Base-by-base conservation (phyloP, 2,329 filamentous ascomycete species). In the Aquanectria penicillioides region DNA sequence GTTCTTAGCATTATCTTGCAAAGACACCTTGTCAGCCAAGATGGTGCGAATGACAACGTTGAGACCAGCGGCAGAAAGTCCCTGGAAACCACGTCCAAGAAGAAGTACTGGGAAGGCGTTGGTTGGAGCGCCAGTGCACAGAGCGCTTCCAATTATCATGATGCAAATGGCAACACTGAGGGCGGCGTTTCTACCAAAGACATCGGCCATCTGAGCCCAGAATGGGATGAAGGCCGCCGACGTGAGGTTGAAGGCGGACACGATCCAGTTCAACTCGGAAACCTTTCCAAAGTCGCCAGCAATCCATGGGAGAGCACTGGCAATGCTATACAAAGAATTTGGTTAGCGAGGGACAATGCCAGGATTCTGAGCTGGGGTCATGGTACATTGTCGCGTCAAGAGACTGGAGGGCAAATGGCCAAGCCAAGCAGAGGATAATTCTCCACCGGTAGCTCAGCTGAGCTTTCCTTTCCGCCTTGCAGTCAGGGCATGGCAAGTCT, bases 181-280 rank as follows among this genome's bases (percentile, higher is more conserved):
- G 5, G 83, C 78, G 6, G 75, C 76, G 68, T 89, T 84, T 3
- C 88, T 82, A 13, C 88, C 88, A 64, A 88, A 89, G 23, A 90
- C 81, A 63, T 91, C 86, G 13, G 86, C 82, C 38, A 88, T 78
- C 64, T 90, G 87, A 2, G 84, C 86, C 75, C 87, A 90, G 49
- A 85, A 83, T 4, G 88, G 88, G 8, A 90, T 86, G 63, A 90
- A 90, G 1, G 87, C 83, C 2, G 88, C 87, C 0, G 86, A 85
- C 0, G 87, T 88, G 12, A 92, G 77, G 49, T 87, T 90, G 73
- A 90, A 91, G 6, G 87, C 80, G 0, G 88, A 88, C 15, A 90
- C 84, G 67, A 92, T 89, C 87, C 87, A 90, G 68, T 89, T 90
- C 2, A 89, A 78, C 65, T 88, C 83, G 15, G 83, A 79, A 5